phyloP scores from a whole-genome alignment of 164 flowering plant species.

The Macadamia integrifolia region DNA sequence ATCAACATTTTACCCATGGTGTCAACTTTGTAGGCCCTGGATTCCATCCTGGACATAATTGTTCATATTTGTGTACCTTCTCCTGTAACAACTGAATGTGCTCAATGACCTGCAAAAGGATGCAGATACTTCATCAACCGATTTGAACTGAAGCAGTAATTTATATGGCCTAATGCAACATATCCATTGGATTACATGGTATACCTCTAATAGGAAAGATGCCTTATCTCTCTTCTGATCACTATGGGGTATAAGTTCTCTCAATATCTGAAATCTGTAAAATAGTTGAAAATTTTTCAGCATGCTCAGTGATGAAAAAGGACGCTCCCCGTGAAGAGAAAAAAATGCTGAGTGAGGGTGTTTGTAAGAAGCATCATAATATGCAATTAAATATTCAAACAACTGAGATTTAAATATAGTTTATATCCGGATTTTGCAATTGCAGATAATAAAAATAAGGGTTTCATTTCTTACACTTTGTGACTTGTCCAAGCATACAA shows the following conservation, averaged over 20 bases:
- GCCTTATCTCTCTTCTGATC: conserved; percentile 98
- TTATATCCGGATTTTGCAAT: too few relatives aligned
- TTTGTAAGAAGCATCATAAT: neutral
- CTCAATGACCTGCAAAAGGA: conserved; percentile 65
- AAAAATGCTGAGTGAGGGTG: too few relatives aligned
- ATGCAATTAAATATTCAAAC: neutral
- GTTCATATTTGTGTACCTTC: conserved; percentile 58
- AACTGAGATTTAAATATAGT: too few relatives aligned
- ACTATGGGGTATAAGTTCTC: conserved; percentile 77
- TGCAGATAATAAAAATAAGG: too few relatives aligned
- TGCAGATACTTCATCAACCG: neutral
- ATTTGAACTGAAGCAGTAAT: neutral
- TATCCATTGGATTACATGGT: neutral
- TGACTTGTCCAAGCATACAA: too few relatives aligned
- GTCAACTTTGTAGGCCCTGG: conserved; percentile 50
- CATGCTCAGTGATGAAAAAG: neutral
- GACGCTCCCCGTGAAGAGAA: too few relatives aligned
- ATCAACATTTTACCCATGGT: conserved; percentile 54
- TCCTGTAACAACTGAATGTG: conserved; percentile 73
- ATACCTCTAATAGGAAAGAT: conserved; percentile 85
- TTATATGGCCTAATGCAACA: too few relatives aligned
- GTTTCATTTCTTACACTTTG: too few relatives aligned
- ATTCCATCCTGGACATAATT: conserved; percentile 53
- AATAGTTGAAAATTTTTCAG: conserved; percentile 3
- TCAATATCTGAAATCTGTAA: conserved; percentile 81